Conservation (phyloP, 2,329 filamentous ascomycete species). For the Paraphoma sp. region DNA sequence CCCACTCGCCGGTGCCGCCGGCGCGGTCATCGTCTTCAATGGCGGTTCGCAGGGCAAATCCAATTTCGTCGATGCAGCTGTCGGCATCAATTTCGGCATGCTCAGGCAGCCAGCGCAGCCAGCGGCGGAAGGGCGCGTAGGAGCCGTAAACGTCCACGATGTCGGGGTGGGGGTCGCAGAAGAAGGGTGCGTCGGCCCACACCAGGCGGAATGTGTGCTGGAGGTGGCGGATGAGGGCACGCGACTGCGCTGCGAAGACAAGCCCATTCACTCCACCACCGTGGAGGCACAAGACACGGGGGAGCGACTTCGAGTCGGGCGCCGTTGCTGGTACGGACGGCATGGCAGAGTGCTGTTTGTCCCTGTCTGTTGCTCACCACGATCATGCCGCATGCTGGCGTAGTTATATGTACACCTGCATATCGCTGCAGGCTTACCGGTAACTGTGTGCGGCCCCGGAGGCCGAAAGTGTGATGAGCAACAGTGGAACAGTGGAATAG, state of each 20-base stretch:
- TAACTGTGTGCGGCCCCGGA: no score
- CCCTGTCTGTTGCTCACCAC: neutral
- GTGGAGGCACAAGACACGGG: conserved; percentile 81
- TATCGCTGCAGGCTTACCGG: no score
- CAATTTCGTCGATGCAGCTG: conserved; percentile 54
- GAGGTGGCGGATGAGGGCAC: conserved; percentile 60
- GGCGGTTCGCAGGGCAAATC: conserved; percentile 53
- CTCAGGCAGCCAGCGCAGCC: conserved; percentile 68
- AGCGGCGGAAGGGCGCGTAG: conserved; percentile 69
- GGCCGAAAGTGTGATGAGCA: no score
- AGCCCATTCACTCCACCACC: conserved; percentile 76
- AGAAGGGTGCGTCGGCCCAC: conserved; percentile 74
- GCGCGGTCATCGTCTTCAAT: conserved; percentile 54
- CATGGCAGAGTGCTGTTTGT: neutral
- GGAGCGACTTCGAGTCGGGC: conserved; percentile 48
- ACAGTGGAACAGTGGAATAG: no score
- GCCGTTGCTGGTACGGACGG: conserved; percentile 25
- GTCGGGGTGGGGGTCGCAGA: conserved; percentile 66
- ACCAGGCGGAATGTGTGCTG: conserved; percentile 70
- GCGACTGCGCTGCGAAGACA: conserved; percentile 73
- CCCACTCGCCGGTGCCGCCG: conserved; percentile 54
- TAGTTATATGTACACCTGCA: no score
- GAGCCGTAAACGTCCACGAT: conserved; percentile 70
- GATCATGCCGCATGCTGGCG: no score
- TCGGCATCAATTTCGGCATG: conserved; percentile 62